Percentiles rank a stretch among this genome's conserved stretches.
Conservation (phyloP, 345 rosid species). For the Hibiscus tridactylites region DNA sequence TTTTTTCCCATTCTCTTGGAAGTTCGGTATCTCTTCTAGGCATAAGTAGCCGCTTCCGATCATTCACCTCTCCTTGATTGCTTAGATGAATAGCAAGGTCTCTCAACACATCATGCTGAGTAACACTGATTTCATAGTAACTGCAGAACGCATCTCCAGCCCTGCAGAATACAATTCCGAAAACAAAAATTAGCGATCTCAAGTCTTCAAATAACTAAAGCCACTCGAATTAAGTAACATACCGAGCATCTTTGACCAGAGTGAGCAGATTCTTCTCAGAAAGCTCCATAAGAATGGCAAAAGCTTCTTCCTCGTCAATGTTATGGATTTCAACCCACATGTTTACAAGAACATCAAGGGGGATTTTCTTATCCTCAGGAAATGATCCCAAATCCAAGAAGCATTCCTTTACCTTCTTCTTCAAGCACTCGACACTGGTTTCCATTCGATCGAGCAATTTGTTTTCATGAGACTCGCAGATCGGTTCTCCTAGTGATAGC, state of each 20-base stretch:
- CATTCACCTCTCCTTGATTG: conserved; percentile 35
- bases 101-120: conserved; percentile 85
- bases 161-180: conserved; percentile 32
- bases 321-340: conserved; percentile 79
- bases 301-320: conserved; percentile 51
- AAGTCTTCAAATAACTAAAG: background rate
- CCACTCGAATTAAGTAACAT: conserved; percentile 1
- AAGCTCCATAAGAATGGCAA: conserved; percentile 61
- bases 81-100: conserved; percentile 72
- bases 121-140: conserved; percentile 60
- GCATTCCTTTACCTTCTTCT: conserved; percentile 47
- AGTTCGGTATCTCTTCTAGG: conserved; percentile 48
- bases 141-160: conserved; percentile 61
- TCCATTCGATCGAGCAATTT: conserved; percentile 67
- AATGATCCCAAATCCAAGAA: conserved; percentile 90
- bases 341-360: conserved; percentile 74
- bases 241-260: conserved; percentile 76
- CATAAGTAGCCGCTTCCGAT: conserved; percentile 55
- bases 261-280: conserved; percentile 72
- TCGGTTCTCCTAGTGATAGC: conserved; percentile 63
- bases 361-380: conserved; percentile 91
- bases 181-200: background rate
- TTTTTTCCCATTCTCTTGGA: conserved; percentile 84
- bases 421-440: conserved; percentile 48
- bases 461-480: conserved; percentile 67